These are phyloP conservation scores for Xylariaceae sp. DNA, from an alignment of 2,329 filamentous ascomycete genomes.

Conservation along the genomic window DNA sequence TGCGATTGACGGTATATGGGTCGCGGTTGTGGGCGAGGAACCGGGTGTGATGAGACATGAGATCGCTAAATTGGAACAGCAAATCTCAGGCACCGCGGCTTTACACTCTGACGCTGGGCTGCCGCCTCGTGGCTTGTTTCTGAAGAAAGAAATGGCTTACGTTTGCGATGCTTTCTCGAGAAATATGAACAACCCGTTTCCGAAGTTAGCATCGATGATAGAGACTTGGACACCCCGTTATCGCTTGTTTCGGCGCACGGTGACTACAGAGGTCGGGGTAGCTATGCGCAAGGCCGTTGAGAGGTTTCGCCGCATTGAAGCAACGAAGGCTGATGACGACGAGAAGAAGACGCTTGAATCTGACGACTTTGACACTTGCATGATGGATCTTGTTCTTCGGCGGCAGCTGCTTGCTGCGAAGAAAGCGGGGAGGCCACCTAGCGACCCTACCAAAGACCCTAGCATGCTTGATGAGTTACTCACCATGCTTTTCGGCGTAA, in stretches of 20 bases:
- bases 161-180: slow-evolving; percentile 18
- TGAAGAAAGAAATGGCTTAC: slow-evolving; percentile 22
- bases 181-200: slow-evolving; percentile 12
- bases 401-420: slow-evolving; percentile 13
- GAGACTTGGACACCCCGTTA: slow-evolving; percentile 17
- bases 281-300: slow-evolving; percentile 13
- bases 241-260: slow-evolving; percentile 13
- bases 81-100: neutral
- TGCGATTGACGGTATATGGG: slow-evolving; percentile 38
- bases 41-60: slow-evolving; percentile 27
- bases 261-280: slow-evolving; percentile 10
- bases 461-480: slow-evolving; percentile 16
- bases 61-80: slow-evolving; percentile 16
- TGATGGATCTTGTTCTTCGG: slow-evolving; percentile 19
- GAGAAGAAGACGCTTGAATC: no score
- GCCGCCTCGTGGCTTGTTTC: slow-evolving; percentile 13
- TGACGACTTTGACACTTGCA: slow-evolving; percentile 12
- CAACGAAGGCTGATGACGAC: no score
- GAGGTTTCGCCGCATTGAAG: slow-evolving; percentile 10
- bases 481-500: slow-evolving; percentile 14
- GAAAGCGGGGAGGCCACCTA: slow-evolving; percentile 7
- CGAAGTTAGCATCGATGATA: slow-evolving; percentile 14
- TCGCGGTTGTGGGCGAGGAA: slow-evolving; percentile 33
- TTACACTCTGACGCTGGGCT: slow-evolving; percentile 4
- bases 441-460: slow-evolving; percentile 8